Evolutionary conservation across 768 basidiomycete genomes (phyloP).

Genomic region (Rhodosporidiobolus sp.): DNA sequence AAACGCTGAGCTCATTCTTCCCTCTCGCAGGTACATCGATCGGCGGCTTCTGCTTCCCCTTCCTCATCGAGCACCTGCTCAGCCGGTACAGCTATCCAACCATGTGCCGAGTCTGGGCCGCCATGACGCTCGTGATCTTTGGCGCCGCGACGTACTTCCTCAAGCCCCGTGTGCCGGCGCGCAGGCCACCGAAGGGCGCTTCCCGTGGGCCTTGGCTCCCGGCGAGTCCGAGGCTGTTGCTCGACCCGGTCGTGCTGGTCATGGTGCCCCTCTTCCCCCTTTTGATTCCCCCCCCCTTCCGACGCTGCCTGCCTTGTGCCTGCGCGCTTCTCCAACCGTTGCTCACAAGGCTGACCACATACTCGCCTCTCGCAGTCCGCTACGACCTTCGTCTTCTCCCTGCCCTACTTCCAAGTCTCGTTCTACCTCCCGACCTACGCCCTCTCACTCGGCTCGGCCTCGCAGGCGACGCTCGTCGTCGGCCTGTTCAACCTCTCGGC

Average conservation of each 20-base stretch:
- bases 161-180: too few relatives aligned
- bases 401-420: conserved; percentile 28
- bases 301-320: too few relatives aligned
- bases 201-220: conserved; percentile 5
- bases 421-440: conserved; percentile 31
- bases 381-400: conserved; percentile 14
- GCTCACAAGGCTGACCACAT: too few relatives aligned
- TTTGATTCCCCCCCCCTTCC: too few relatives aligned
- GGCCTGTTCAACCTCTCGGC: conserved; percentile 14
- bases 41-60: conserved; percentile 19
- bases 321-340: too few relatives aligned
- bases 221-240: not conserved
- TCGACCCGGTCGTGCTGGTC: conserved; percentile 16
- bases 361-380: not conserved
- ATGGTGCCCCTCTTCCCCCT: not conserved
- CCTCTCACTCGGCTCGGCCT: conserved; percentile 4
- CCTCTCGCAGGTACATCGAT: not conserved
- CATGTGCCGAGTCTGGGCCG: conserved; percentile 5
- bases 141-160: too few relatives aligned
- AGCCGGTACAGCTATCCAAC: conserved; percentile 16
- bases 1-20: too few relatives aligned
- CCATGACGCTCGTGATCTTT: too few relatives aligned
- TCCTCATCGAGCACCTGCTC: conserved; percentile 1
- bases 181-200: too few relatives aligned
- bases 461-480: conserved; percentile 7